These are phyloP conservation scores for Geoglossum cookeanum DNA, from an alignment of 2,329 filamentous ascomycete genomes.

Conservation along the genomic window DNA sequence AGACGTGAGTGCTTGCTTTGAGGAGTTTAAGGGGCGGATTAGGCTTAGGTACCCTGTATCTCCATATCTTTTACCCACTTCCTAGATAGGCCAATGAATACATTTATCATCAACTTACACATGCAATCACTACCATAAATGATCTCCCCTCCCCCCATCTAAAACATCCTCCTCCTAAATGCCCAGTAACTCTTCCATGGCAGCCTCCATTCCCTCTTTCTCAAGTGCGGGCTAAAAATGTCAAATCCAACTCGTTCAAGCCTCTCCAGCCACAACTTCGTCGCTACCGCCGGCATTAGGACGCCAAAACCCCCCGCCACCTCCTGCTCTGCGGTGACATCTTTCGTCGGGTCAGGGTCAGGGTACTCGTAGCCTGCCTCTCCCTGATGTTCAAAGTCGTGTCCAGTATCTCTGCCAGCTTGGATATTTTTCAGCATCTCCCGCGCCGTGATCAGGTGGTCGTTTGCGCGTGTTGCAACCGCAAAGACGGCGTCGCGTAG, in stretches of 20 bases:
- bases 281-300: conserved; percentile 61
- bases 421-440: conserved; percentile 75
- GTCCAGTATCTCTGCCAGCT: conserved; percentile 54
- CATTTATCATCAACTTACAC: background rate
- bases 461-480: conserved; percentile 83
- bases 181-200: conserved; percentile 59
- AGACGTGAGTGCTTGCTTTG: too few species aligned
- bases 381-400: conserved; percentile 73
- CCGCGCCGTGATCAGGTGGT: conserved; percentile 82
- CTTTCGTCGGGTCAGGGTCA: conserved; percentile 9
- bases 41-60: too few species aligned
- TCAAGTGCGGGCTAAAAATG: conserved; percentile 44
- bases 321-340: conserved; percentile 25
- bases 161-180: conserved; percentile 34
- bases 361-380: conserved; percentile 42
- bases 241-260: conserved; percentile 75
- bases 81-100: too few species aligned
- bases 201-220: conserved; percentile 59
- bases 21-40: too few species aligned
- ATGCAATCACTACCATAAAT: background rate
- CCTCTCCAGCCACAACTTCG: conserved; percentile 56
- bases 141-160: background rate
- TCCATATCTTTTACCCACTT: too few species aligned
- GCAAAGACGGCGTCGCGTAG: conserved; percentile 79
- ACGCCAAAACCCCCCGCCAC: conserved; percentile 56